phyloP scores from a whole-genome alignment of 345 rosid species.

The Citrus maxima region DNA sequence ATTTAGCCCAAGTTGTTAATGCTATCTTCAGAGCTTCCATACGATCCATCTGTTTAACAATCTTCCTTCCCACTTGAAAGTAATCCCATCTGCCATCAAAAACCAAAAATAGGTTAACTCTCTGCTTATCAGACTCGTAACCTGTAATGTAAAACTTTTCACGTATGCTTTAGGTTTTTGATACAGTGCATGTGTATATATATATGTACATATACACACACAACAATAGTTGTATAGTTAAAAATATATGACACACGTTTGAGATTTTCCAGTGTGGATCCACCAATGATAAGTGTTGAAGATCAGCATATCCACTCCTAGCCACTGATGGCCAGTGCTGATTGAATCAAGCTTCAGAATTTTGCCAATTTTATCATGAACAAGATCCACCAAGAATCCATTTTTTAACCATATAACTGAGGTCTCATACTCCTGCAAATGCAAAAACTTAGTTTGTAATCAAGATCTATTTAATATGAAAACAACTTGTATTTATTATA shows the following conservation, averaged over 20 bases:
- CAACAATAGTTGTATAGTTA: no score
- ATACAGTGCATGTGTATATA: no score
- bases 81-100: constrained; percentile 57
- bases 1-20: constrained; percentile 61
- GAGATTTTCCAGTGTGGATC: constrained; percentile 40
- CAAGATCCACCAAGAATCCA: constrained; percentile 55
- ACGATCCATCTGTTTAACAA: constrained; percentile 51
- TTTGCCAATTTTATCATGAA: constrained; percentile 33
- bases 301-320: constrained; percentile 48
- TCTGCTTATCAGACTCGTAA: neutral
- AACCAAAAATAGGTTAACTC: neutral
- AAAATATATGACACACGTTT: constrained; percentile 23
- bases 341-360: constrained; percentile 60
- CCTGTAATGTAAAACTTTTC: neutral
- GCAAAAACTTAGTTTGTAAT: neutral
- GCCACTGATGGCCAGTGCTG: constrained; percentile 40
- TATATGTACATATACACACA: no score
- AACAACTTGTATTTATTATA: no score
- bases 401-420: constrained; percentile 41
- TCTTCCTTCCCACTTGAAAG: constrained; percentile 44
- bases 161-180: no score
- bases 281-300: constrained; percentile 79
- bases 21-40: constrained; percentile 59
- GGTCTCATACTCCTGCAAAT: constrained; percentile 40
- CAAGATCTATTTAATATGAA: neutral